phyloP scores from a whole-genome alignment of 2,329 filamentous ascomycete species.

The Cladophialophora carrionii region DNA sequence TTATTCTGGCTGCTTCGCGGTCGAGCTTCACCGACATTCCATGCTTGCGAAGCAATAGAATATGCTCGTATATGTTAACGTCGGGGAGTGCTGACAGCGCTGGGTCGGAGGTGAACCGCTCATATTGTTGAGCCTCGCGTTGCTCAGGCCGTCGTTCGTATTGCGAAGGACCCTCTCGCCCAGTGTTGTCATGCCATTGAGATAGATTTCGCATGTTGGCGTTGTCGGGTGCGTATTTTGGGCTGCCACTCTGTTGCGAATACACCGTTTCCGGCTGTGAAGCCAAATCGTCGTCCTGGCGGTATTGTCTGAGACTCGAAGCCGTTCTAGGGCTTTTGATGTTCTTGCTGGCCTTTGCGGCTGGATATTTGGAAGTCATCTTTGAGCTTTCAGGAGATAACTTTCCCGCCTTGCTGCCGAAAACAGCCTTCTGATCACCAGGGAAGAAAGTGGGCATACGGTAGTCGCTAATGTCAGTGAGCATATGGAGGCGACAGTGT shows the following conservation, averaged over 20 bases:
- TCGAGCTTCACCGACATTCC: slow-evolving; percentile 19
- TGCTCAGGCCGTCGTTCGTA: background rate
- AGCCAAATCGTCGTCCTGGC: background rate
- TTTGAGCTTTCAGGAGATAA: background rate
- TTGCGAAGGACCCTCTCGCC: background rate
- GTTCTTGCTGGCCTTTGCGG: background rate
- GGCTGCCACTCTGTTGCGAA: background rate
- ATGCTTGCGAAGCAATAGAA: slow-evolving; percentile 21
- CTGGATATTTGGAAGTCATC: background rate
- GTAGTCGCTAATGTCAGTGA: background rate
- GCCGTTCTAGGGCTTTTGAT: background rate
- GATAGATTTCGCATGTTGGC: background rate
- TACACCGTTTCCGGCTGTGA: background rate
- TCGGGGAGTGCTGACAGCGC: background rate
- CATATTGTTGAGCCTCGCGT: background rate
- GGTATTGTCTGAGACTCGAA: background rate
- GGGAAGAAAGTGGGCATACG: background rate
- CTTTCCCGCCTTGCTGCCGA: background rate
- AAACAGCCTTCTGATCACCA: background rate
- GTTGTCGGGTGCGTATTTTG: background rate
- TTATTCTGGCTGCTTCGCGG: background rate
- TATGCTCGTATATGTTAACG: slow-evolving; percentile 20
- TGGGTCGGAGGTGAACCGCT: background rate
- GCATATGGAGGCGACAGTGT: background rate
- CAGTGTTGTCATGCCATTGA: background rate